These are phyloP conservation scores for Cyclotella cryptica DNA, from an alignment of 108 stramenopile species.

Conservation along the genomic window DNA sequence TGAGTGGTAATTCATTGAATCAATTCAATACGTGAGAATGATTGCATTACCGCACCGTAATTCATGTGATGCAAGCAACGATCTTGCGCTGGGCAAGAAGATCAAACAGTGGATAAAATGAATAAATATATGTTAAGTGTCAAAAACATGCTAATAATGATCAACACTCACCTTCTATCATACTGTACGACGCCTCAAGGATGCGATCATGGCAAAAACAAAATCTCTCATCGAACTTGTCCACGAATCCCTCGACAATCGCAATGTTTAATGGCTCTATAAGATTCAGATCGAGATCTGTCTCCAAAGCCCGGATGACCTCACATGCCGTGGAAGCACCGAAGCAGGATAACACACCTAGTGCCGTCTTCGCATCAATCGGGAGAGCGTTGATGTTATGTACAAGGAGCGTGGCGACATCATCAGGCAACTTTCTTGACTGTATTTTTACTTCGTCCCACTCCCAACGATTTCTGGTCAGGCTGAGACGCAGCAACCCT, in stretches of 20 bases:
- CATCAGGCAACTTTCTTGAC: conserved; percentile 6
- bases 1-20: too few relatives aligned
- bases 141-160: too few relatives aligned
- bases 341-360: conserved; percentile 17
- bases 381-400: conserved; percentile 9
- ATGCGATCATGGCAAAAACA: conserved; percentile 20
- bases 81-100: neutral
- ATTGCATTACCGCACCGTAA: neutral
- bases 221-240: neutral
- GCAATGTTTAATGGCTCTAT: conserved; percentile 6
- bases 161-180: conserved; percentile 8
- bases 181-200: conserved; percentile 38
- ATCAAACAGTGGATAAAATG: too few relatives aligned
- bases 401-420: conserved; percentile 10
- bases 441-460: conserved; percentile 25
- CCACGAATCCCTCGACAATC: neutral
- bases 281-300: neutral
- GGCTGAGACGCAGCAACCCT: conserved; percentile 6
- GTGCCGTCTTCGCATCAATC: conserved; percentile 3
- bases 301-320: conserved; percentile 13
- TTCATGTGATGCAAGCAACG: conserved; percentile 26
- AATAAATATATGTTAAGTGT: too few relatives aligned
- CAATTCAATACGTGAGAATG: too few relatives aligned
- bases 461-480: conserved; percentile 14
- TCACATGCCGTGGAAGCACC: neutral